These are phyloP conservation scores for Aspergillus intermedius DNA, from an alignment of 2,329 filamentous ascomycete genomes.

Conservation along the genomic window DNA sequence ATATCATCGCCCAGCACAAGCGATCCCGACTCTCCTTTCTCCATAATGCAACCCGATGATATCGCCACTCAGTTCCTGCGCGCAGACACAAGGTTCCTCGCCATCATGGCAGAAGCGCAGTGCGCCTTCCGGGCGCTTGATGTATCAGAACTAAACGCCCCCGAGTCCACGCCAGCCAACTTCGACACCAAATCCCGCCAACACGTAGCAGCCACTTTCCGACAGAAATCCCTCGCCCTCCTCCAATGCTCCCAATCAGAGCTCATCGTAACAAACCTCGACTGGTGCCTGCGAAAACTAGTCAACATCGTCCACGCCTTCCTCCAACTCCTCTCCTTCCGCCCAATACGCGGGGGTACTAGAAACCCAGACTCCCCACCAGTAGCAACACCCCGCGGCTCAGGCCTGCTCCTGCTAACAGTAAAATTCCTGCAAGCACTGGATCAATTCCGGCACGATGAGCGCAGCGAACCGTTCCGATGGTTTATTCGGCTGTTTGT, in stretches of 20 bases:
- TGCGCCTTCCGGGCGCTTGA: constrained; percentile 17
- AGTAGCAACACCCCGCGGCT: constrained; percentile 15
- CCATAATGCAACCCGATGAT: constrained; percentile 18
- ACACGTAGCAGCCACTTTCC: constrained; percentile 21
- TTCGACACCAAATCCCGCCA: constrained; percentile 16
- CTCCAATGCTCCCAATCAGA: constrained; percentile 16
- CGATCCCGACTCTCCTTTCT: constrained; percentile 20
- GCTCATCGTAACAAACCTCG: constrained; percentile 9
- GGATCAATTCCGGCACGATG: constrained; percentile 14
- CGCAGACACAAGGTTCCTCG: constrained; percentile 19
- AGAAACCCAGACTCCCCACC: constrained; percentile 11
- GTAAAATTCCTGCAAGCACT: constrained; percentile 17
- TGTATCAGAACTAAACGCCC: too few species aligned
- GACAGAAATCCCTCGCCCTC: constrained; percentile 13
- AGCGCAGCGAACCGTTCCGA: constrained; percentile 14
- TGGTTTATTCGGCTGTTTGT: constrained; percentile 26
- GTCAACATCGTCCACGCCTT: constrained; percentile 17
- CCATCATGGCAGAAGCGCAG: constrained; percentile 18
- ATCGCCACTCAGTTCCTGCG: constrained; percentile 11
- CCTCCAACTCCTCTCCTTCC: constrained; percentile 23
- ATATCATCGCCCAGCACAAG: constrained; percentile 17
- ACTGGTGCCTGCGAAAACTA: constrained; percentile 19
- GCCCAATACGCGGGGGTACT: constrained; percentile 19
- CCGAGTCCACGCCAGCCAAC: constrained; percentile 12
- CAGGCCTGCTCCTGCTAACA: constrained; percentile 20